These are phyloP conservation scores for Balamuthia mandrillaris DNA, from an alignment of 208 protist species.

Conservation along the genomic window DNA sequence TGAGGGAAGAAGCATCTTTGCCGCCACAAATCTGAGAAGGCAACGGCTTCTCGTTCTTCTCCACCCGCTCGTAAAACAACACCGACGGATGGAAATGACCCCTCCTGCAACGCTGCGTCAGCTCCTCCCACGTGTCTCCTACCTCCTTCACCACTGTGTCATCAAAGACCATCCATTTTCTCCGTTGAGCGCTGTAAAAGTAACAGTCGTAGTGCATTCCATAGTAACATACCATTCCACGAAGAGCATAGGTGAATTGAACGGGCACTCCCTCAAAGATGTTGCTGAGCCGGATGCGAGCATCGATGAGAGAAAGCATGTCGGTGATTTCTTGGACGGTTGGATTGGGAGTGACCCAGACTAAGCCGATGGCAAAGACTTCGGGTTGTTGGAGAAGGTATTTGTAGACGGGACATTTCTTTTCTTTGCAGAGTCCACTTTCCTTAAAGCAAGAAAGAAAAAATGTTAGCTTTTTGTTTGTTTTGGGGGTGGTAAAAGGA, in stretches of 20 bases:
- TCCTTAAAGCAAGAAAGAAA: too few species aligned
- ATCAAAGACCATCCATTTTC: background rate
- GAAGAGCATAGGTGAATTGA: background rate
- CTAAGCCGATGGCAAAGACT: background rate
- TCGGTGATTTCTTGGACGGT: background rate
- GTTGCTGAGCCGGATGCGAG: background rate
- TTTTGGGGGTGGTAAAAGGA: background rate
- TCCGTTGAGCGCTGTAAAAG: background rate
- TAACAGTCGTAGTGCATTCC: slow-evolving; percentile 16
- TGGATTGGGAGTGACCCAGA: slow-evolving; percentile 15
- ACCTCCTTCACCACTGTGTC: background rate
- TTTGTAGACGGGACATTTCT: background rate
- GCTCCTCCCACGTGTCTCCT: background rate
- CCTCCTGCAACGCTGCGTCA: background rate
- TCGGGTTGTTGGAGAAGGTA: background rate
- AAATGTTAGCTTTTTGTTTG: too few species aligned
- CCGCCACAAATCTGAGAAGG: too few species aligned
- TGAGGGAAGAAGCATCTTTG: too few species aligned
- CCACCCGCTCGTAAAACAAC: slow-evolving; percentile 10
- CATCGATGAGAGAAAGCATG: background rate
- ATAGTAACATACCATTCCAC: slow-evolving; percentile 6
- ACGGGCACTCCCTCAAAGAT: background rate
- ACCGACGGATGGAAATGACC: background rate
- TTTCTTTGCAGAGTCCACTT: background rate
- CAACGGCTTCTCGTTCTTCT: too few species aligned